Conservation (phyloP, 164 flowering plant genomes). For the Vitis labrusca region DNA sequence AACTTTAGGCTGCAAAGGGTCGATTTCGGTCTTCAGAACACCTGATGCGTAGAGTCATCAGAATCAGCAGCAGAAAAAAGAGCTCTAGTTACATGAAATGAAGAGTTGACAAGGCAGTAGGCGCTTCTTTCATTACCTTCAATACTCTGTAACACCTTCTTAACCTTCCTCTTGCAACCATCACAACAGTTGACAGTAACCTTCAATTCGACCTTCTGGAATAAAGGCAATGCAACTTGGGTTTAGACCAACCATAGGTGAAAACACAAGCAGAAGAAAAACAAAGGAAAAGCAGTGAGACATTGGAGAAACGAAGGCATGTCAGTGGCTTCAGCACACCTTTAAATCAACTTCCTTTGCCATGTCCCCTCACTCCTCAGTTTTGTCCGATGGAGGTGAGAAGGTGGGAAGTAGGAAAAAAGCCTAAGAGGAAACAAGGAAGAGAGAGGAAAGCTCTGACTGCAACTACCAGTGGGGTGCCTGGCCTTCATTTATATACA, state of each 20-base stretch:
- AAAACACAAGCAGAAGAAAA: neutral
- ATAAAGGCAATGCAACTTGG: slow-evolving; percentile 7
- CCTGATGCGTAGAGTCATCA: slow-evolving; percentile 30
- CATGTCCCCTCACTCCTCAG: slow-evolving; percentile 7
- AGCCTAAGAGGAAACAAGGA: neutral
- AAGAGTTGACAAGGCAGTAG: neutral
- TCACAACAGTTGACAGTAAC: slow-evolving; percentile 58
- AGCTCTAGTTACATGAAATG: neutral
- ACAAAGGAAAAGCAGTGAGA: neutral
- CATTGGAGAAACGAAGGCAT: neutral
- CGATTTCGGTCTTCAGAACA: slow-evolving; percentile 42
- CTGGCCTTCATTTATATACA: slow-evolving; percentile 9
- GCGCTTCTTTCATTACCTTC: slow-evolving; percentile 34
- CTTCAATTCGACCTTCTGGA: slow-evolving; percentile 58
- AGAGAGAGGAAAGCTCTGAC: neutral
- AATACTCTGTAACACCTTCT: slow-evolving; percentile 44
- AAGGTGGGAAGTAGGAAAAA: neutral
- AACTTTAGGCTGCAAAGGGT: slow-evolving; percentile 40
- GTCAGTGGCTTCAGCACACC: slow-evolving; percentile 14
- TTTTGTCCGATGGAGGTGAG: neutral
- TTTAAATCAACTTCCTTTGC: slow-evolving; percentile 26
- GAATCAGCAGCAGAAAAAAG: neutral
- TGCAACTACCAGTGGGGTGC: slow-evolving; percentile 2
- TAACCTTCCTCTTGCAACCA: slow-evolving; percentile 63
- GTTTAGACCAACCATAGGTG: neutral